Percentiles rank a stretch among this genome's conserved stretches.
Conservation (phyloP, 345 rosid species). For the Pseudoturritis turrita region DNA sequence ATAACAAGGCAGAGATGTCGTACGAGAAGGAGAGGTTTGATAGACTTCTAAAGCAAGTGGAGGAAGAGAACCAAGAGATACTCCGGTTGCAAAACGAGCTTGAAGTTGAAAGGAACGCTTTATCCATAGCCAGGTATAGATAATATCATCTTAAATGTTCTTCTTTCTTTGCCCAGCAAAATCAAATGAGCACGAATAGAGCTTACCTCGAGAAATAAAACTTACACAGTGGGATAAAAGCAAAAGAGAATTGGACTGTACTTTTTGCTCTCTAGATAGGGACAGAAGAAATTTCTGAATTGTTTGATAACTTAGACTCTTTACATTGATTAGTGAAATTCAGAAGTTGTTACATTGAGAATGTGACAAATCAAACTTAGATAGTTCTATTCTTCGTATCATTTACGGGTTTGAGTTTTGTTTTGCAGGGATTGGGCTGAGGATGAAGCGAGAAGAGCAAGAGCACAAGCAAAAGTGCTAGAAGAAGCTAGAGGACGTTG, state of each 20-base stretch:
- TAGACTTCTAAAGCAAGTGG: slow-evolving; percentile 59
- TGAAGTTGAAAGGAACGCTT: slow-evolving; percentile 77
- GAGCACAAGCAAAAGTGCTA: slow-evolving; percentile 69
- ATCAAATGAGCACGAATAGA: neutral
- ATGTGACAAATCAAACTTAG: neutral
- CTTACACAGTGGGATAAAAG: neutral
- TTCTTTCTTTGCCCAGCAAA: neutral
- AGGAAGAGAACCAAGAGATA: slow-evolving; percentile 68
- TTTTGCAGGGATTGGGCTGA: slow-evolving; percentile 84
- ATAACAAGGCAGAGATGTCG: slow-evolving; percentile 68
- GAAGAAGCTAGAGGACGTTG: slow-evolving; percentile 88
- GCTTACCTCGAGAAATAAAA: neutral
- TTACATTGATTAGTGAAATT: neutral
- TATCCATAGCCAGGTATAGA: slow-evolving; percentile 81
- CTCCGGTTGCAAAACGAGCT: slow-evolving; percentile 68
- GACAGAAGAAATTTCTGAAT: neutral
- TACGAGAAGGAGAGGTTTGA: slow-evolving; percentile 71
- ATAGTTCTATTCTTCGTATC: neutral
- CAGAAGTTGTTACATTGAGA: neutral
- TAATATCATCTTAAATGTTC: neutral
- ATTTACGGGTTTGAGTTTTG: neutral
- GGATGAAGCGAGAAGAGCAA: slow-evolving; percentile 87
- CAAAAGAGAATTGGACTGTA: neutral
- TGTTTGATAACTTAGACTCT: neutral
- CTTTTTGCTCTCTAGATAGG: neutral